phyloP scores from a whole-genome alignment of 1,139 yeast species.

The Blastobotrys niveus region DNA sequence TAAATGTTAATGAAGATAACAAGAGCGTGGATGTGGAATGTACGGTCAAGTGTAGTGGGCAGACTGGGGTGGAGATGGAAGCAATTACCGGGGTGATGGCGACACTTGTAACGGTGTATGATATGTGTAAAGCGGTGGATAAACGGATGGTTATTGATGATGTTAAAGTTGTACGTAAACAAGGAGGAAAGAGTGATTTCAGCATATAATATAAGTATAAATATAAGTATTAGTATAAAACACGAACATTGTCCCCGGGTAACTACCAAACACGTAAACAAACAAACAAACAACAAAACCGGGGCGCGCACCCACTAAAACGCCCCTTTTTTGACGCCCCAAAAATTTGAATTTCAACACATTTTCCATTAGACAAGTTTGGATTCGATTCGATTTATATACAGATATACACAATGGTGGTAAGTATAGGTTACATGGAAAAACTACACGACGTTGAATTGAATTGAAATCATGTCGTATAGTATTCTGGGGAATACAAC shows the following conservation, averaged over 20 bases:
- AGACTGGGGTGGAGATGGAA: conserved; percentile 53
- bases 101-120: conserved; percentile 44
- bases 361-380: too few species aligned
- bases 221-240: too few species aligned
- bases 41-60: conserved; percentile 42
- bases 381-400: too few species aligned
- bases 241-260: too few species aligned
- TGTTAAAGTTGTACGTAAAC: conserved; percentile 37
- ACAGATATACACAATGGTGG: conserved; percentile 14
- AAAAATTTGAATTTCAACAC: too few species aligned
- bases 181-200: conserved; percentile 42
- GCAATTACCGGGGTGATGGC: conserved; percentile 43
- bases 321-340: conserved; percentile 5
- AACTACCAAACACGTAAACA: too few species aligned
- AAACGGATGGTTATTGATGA: conserved; percentile 39
- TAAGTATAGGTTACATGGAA: conserved; percentile 9
- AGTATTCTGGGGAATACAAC: background rate
- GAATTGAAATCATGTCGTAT: background rate
- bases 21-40: conserved; percentile 31
- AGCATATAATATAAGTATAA: too few species aligned
- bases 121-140: conserved; percentile 54
- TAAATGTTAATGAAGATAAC: conserved; percentile 22
- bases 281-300: background rate
- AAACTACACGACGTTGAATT: background rate
- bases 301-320: background rate